Percentiles rank a stretch among this genome's conserved stretches.
Evolutionary conservation across 139 green algal genomes (phyloP).

Genomic region (Haematococcus lacustris): DNA sequence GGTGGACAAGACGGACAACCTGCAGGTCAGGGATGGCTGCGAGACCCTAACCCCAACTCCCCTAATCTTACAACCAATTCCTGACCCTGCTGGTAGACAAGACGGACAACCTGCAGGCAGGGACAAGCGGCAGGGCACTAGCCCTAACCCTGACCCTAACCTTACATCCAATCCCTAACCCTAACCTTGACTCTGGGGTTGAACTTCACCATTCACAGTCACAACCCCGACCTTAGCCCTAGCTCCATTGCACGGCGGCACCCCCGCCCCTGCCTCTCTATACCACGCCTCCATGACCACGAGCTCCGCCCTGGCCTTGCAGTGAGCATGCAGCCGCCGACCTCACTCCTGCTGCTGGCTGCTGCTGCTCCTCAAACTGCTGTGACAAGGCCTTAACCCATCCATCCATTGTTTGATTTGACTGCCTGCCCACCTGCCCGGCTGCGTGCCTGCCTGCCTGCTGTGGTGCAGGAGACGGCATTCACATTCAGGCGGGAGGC

Average conservation of each 20-base stretch:
- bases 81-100: slow-evolving; percentile 8
- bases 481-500: slow-evolving; percentile 80
- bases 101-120: slow-evolving; percentile 14
- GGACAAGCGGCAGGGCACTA: background rate
- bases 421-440: background rate
- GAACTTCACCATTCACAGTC: background rate
- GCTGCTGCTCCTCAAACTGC: background rate
- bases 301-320: no score
- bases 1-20: slow-evolving; percentile 40
- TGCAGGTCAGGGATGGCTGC: slow-evolving; percentile 11
- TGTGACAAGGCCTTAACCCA: background rate
- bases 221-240: no score
- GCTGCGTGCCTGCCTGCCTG: slow-evolving; percentile 12
- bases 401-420: background rate
- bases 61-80: no score
- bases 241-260: no score
- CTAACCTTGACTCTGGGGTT: background rate
- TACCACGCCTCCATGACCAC: no score
- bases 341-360: background rate
- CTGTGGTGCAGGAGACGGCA: slow-evolving; percentile 50
- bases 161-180: background rate
- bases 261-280: no score
- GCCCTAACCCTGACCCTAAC: background rate
- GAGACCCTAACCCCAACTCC: no score
- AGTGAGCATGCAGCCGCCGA: background rate